Percentiles rank a stretch among this genome's conserved stretches.
Evolutionary conservation across 2,329 filamentous ascomycete genomes (phyloP).

Genomic region (Biscogniauxia sp.): DNA sequence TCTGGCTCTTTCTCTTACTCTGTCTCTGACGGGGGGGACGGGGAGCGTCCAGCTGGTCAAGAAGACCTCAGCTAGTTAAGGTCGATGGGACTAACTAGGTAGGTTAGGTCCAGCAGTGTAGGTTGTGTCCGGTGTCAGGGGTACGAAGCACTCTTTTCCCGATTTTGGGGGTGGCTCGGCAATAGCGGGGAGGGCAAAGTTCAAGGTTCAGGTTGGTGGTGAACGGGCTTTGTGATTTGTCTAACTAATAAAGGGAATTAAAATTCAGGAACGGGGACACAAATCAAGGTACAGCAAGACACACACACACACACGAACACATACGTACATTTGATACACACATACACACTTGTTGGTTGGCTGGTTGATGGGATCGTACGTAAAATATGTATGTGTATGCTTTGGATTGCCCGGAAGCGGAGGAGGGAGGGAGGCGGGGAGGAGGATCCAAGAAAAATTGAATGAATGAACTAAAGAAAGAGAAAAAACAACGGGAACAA

Average conservation of each 20-base stretch:
- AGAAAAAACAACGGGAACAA: conserved; percentile 2
- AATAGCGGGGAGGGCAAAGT: conserved; percentile 18
- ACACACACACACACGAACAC: too few species aligned
- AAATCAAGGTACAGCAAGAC: conserved; percentile 2
- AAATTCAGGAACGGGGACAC: conserved; percentile 21
- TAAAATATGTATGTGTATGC: background rate
- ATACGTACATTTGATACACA: too few species aligned
- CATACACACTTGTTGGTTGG: too few species aligned
- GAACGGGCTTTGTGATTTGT: conserved; percentile 12
- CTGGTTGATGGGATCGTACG: background rate
- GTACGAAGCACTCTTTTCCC: conserved; percentile 15
- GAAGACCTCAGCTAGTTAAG: background rate
- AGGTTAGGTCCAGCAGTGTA: conserved; percentile 5
- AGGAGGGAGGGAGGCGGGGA: background rate
- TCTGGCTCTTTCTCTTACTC: background rate
- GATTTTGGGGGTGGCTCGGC: conserved; percentile 13
- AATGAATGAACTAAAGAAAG: too few species aligned
- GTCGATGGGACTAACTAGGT: conserved; percentile 3
- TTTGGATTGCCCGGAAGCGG: background rate
- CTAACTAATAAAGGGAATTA: background rate
- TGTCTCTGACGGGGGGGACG: too few species aligned
- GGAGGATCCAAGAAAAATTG: background rate
- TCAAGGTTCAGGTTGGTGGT: conserved; percentile 12
- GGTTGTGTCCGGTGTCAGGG: conserved; percentile 12
- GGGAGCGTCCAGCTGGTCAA: too few species aligned